phyloP scores from a whole-genome alignment of 768 basidiomycete genomes.

The Lactarius pseudohatsudake region DNA sequence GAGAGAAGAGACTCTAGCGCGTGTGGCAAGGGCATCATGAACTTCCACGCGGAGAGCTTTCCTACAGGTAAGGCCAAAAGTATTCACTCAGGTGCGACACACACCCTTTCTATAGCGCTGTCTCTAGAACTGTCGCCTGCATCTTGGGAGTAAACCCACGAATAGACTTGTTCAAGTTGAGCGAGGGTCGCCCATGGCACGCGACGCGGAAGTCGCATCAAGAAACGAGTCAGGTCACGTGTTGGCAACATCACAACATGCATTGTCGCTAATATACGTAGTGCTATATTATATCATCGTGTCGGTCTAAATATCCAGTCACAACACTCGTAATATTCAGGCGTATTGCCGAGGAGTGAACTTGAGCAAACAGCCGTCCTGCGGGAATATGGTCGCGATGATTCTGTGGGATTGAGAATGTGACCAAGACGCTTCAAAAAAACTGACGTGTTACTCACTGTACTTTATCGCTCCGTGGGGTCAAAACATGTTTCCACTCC shows the following conservation, averaged over 20 bases:
- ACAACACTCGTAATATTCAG: slow-evolving; percentile 3
- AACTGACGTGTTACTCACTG: slow-evolving; percentile 55
- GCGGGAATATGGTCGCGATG: slow-evolving; percentile 96
- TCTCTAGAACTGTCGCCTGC: slow-evolving; percentile 54
- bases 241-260: slow-evolving; percentile 5
- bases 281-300: slow-evolving; percentile 1
- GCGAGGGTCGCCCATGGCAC: slow-evolving; percentile 71
- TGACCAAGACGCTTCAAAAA: neutral
- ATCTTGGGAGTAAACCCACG: slow-evolving; percentile 72
- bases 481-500: slow-evolving; percentile 87
- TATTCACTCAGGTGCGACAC: slow-evolving; percentile 29
- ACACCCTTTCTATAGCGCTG: slow-evolving; percentile 63
- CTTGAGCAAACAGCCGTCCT: slow-evolving; percentile 83
- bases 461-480: slow-evolving; percentile 74
- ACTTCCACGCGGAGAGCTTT: slow-evolving; percentile 79
- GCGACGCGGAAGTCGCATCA: slow-evolving; percentile 58
- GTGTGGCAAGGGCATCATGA: slow-evolving; percentile 73
- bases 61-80: slow-evolving; percentile 2
- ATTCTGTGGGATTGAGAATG: slow-evolving; percentile 50
- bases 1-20: slow-evolving; percentile 73
- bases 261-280: neutral
- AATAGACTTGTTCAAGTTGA: slow-evolving; percentile 75
- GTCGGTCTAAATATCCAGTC: neutral
- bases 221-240: neutral
- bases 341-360: slow-evolving; percentile 55